Base-by-base conservation (phyloP, 805 yeast species). In the Kuraishia hungarica region DNA sequence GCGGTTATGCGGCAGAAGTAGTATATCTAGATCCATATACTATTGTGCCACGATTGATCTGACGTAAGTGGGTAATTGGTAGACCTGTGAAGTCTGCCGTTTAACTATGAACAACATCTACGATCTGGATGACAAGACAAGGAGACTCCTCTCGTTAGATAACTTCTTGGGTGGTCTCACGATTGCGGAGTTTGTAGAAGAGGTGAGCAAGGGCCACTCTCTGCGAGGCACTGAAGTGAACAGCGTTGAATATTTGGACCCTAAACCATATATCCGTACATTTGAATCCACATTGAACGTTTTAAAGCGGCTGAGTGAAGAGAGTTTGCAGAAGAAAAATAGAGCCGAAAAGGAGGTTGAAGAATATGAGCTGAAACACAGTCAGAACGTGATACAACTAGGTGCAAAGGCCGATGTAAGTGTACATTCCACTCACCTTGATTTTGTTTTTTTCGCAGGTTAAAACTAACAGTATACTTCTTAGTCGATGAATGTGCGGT, bases 181-280 rank as follows among this genome's bases (percentile, higher is more conserved):
- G 0, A 89, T 89, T 2, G 80, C 85, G 57, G 93, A 89, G 55
- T 89, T 91, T 67, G 82, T 91, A 26, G 94, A 91, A 65, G 86
- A 82, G 63, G 72, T 92, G 60, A 81, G 92, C 58, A 82, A 83
- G 63, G 87, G 84, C 63, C 88, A 86, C 59, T 74, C 80, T 17
- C 61, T 74, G 28, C 75, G 77, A 56, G 79, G 76, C 13, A 77
- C 78, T 7, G 81, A 77, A 58, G 80, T 76, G 28, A 77, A 79
- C 56, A 73, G 78, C 48, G 65, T 79, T 35, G 82, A 80, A 49
- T 78, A 77, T 63, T 69, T 90, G 54, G 97, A 94, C 64, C 97
- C 98, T 1, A 90, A 89, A 64, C 98, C 98, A 1, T 94, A 89
- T 66, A 93, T 93, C 51, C 80, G 97, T 61, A 89, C 97, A 0